Base-by-base conservation (phyloP, 2,329 filamentous ascomycete species). In the Fusarium pininemorale region DNA sequence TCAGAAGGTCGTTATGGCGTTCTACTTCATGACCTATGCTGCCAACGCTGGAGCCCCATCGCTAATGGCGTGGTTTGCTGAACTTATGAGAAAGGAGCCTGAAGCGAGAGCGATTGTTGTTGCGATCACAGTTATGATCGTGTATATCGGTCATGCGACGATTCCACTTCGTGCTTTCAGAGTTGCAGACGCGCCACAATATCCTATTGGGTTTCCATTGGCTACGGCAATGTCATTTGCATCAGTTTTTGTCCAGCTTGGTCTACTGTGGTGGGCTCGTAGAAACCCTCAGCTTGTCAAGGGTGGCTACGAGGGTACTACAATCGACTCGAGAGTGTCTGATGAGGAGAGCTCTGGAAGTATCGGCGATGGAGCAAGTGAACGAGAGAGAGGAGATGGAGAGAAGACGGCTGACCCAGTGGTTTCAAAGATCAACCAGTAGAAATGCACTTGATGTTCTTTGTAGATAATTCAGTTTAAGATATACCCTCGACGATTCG, bases 121-220 rank as follows among this genome's bases (percentile, higher is more conserved):
- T 15, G 82, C 80, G 0, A 50, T 83, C 12, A 82, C 82, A 0
- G 80, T 84, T n/a, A 84, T 80, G 12, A 66, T 84, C 7, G 82
- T 83, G 2, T 84, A 84, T 37, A 69, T 82, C 6, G 82, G 82
- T 1, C 82, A 84, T 22, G 82, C 82, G 4, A 84, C 82, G 0
- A 83, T 83, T 7, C 82, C 82, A 0, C 75, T 84, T 35, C 76
- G 82, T 1, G 81, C 80, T 1, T 84, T 81, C 59, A 78, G 80
- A 26, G 81, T 82, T 1, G 73, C 77, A 0, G 82, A 84, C 48
- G 77, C 82, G 2, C 82, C 82, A 1, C 67, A 70, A 7, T 83
- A 83, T 42, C 81, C 82, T 0, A 77, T 84, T 8, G 82, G 82
- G 8, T 84, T 84, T 58, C 82, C 82, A 2, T 68, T 83, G 4